Evolutionary conservation across 2,329 filamentous ascomycete species (phyloP), one percentile per base, ranked within the genome.

Genomic region (Chrysoporthe puriensis): DNA sequence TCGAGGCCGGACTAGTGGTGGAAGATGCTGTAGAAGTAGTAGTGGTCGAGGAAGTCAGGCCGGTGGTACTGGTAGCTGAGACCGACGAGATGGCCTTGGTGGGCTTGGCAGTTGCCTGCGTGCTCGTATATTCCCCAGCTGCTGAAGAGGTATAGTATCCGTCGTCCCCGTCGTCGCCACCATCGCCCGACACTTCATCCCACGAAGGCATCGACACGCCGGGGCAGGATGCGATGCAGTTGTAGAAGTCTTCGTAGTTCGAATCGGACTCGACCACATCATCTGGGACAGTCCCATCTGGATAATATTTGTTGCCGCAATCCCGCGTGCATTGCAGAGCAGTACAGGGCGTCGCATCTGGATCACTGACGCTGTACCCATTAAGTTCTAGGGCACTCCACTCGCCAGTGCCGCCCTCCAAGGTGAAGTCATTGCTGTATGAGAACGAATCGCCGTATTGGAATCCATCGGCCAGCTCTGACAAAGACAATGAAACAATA

Each of bases 401-500:
- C 46, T 62, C 63, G 40, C 62, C 69, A 1, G 62, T 63, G 16
- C 70, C 69, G 9, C 70, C 70, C 21, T 64, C 26, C 4, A 71
- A 46, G 14, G 34, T 62, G 57, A 71, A 71, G 14, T 57, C 48
- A 40, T 50, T n/a, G 61, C 65, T 71, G 63, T 71, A 71, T 34
- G 62, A 40, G 57, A 69, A 72, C 1, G 67, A 62, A 8, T 42
- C 32, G 16, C 8, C 5, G 18, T 59, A 59, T 0, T 69, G 65
- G 8, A 63, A 43, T 5, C 65, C 71, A 18, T 70, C 67, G 48
- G 69, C 68, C 64, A 69, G 69, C 36, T 66, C 66, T 64, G 68
- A 64, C 7, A 66, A 70, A 7, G 72, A 71, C 71, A 78, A 75
- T 69, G 66, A 72, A 71, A 77, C 76, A 64, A 75, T 76, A 61